Conservation (phyloP, 305 asterid species). For the Fraxinus angustifolia region DNA sequence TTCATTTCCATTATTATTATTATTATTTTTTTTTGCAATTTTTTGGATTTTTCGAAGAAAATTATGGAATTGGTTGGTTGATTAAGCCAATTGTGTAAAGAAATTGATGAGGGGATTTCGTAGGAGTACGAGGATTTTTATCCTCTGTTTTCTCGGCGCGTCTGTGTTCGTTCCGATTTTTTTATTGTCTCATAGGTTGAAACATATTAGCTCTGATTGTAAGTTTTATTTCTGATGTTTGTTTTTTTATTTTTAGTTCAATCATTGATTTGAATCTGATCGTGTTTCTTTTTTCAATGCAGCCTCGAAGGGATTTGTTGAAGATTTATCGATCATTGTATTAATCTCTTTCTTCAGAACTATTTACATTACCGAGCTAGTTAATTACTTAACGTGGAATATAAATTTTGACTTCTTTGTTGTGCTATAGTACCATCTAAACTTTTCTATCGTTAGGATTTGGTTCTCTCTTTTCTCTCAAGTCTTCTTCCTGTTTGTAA, state of each 20-base stretch:
- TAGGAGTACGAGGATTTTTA: constrained; percentile 62
- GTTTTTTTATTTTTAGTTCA: background rate
- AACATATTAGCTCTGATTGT: constrained; percentile 53
- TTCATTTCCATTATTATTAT: background rate
- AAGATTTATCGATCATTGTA: constrained; percentile 82
- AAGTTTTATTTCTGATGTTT: background rate
- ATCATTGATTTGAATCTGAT: constrained; percentile 18
- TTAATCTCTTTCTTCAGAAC: constrained; percentile 19
- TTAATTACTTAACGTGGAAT: background rate
- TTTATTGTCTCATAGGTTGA: constrained; percentile 57
- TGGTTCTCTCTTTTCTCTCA: background rate
- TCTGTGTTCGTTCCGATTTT: constrained; percentile 61
- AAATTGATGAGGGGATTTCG: constrained; percentile 57
- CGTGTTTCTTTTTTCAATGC: constrained; percentile 30
- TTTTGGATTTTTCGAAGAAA: constrained; percentile 33
- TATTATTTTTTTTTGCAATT: background rate
- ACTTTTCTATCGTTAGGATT: background rate
- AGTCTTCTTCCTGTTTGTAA: background rate
- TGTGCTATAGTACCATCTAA: background rate
- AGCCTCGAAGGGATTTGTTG: constrained; percentile 51
- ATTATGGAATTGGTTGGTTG: constrained; percentile 20
- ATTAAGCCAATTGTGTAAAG: constrained; percentile 19
- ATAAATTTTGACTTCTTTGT: background rate
- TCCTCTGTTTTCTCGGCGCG: constrained; percentile 71
- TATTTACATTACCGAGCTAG: background rate